Conservation (phyloP, 2,329 filamentous ascomycete species). For the Pezizomycotina sp. region DNA sequence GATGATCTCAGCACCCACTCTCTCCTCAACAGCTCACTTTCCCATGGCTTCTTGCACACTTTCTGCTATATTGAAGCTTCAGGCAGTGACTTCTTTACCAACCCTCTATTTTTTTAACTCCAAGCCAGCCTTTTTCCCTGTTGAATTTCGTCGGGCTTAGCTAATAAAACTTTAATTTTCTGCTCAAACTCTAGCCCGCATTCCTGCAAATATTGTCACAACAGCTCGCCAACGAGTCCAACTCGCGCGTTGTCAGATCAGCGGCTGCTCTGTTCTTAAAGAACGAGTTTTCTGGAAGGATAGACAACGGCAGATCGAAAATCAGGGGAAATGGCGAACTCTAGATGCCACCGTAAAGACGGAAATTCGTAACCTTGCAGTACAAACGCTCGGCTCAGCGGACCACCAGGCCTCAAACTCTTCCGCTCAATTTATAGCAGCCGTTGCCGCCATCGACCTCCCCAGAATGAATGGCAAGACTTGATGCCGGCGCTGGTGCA, state of each 20-base stretch:
- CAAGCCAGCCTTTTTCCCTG: slow-evolving; percentile 7
- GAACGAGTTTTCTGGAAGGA: slow-evolving; percentile 96
- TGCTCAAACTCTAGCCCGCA: slow-evolving; percentile 45
- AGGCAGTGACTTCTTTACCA: too few relatives aligned
- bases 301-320: slow-evolving; percentile 65
- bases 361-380: slow-evolving; percentile 39
- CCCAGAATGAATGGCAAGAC: slow-evolving; percentile 87
- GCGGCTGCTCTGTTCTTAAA: slow-evolving; percentile 93
- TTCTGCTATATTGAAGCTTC: too few relatives aligned
- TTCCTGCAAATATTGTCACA: slow-evolving; percentile 87
- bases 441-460: slow-evolving; percentile 86
- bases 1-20: slow-evolving; percentile 6
- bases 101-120: too few relatives aligned
- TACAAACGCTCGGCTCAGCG: slow-evolving; percentile 66
- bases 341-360: slow-evolving; percentile 81
- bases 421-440: slow-evolving; percentile 85
- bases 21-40: not conserved
- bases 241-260: slow-evolving; percentile 68
- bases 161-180: slow-evolving; percentile 21
- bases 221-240: slow-evolving; percentile 81
- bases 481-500: slow-evolving; percentile 78
- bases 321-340: slow-evolving; percentile 85
- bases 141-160: slow-evolving; percentile 9
- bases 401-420: slow-evolving; percentile 74
- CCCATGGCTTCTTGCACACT: too few relatives aligned